Percentiles rank a stretch among this genome's conserved stretches.
Evolutionary conservation across 305 asterid genomes (phyloP).

Genomic region (Salvia sclarea): DNA sequence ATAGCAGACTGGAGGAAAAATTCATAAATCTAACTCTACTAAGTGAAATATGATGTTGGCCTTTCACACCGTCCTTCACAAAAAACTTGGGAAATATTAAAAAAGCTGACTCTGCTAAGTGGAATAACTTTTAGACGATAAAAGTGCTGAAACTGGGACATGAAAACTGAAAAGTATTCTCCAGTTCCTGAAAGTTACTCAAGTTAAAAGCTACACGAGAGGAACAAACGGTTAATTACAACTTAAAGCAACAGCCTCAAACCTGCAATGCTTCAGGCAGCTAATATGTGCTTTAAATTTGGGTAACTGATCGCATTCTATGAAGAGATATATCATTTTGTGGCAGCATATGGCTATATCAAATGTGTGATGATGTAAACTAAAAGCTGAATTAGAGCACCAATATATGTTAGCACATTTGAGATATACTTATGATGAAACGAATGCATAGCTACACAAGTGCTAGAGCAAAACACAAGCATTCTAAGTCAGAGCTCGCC

Average conservation of each 20-base stretch:
- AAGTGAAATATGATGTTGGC: slow-evolving; percentile 12
- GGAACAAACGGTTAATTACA: background rate
- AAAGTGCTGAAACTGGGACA: slow-evolving; percentile 11
- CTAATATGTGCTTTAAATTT: background rate
- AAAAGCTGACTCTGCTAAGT: no score
- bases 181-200: background rate
- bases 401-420: background rate
- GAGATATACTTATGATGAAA: background rate
- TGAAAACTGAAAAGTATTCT: background rate
- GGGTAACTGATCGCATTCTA: slow-evolving; percentile 1
- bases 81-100: no score
- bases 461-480: slow-evolving; percentile 5
- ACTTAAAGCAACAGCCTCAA: background rate
- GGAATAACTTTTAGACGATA: background rate
- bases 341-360: background rate
- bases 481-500: background rate
- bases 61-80: background rate
- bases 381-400: slow-evolving; percentile 9
- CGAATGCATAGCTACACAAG: background rate
- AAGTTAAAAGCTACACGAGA: background rate
- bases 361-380: background rate
- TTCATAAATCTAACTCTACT: background rate
- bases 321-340: slow-evolving; percentile 1
- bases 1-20: background rate
- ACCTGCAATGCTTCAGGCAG: background rate